Conservation (phyloP, 1,284 basidiomycete genomes). For the Grifola frondosa region DNA sequence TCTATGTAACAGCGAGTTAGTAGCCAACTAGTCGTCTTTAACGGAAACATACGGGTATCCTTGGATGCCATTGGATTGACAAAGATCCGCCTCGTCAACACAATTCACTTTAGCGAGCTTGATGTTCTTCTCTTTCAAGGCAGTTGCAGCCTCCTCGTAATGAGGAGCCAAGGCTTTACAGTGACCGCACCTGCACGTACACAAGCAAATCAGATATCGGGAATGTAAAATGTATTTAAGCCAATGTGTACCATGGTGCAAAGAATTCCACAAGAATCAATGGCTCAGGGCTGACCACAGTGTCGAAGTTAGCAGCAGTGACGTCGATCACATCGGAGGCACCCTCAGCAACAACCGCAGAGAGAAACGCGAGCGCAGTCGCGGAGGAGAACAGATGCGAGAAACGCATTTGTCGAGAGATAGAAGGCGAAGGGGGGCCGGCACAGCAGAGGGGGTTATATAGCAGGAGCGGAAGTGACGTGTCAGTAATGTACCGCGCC, state of each 20-base stretch:
- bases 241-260: conserved; percentile 71
- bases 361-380: conserved; percentile 53
- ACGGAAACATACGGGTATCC: conserved; percentile 84
- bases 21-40: neutral
- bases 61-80: conserved; percentile 79
- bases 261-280: conserved; percentile 96
- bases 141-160: conserved; percentile 94
- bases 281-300: conserved; percentile 66
- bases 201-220: too few species aligned
- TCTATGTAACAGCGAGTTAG: conserved; percentile 34
- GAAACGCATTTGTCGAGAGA: conserved; percentile 58
- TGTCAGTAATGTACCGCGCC: too few species aligned
- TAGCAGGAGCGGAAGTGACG: conserved; percentile 19
- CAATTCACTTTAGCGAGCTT: conserved; percentile 97
- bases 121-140: conserved; percentile 87
- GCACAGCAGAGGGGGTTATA: conserved; percentile 18
- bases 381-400: conserved; percentile 49
- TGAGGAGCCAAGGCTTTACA: conserved; percentile 92
- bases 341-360: conserved; percentile 54
- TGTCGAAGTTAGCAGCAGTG: conserved; percentile 70
- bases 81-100: conserved; percentile 86
- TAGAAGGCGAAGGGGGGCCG: conserved; percentile 18
- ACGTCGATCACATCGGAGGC: conserved; percentile 84
- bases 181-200: conserved; percentile 76
- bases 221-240: neutral